Evolutionary conservation across 2,329 filamentous ascomycete genomes (phyloP).

Genomic region (Didymella lethalis): DNA sequence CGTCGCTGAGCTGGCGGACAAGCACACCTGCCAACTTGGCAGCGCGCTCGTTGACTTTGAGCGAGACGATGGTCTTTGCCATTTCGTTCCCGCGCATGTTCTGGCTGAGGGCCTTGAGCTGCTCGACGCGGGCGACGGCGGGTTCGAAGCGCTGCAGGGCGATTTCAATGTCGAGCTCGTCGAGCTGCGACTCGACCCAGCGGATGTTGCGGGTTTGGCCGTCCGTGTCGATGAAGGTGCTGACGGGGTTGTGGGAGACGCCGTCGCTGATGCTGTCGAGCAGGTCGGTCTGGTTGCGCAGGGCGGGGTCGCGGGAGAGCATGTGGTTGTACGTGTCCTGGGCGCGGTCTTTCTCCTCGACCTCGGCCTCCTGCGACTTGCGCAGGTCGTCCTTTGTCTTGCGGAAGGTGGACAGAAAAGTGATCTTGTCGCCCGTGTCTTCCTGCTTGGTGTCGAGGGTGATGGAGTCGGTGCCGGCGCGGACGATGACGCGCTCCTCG

Average conservation of each 20-base stretch:
- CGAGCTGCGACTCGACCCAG: conserved; percentile 94
- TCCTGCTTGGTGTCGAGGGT: conserved; percentile 91
- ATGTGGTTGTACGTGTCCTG: conserved; percentile 88
- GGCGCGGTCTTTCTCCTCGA: conserved; percentile 84
- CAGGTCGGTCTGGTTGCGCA: conserved; percentile 80
- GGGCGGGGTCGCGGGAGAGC: conserved; percentile 76
- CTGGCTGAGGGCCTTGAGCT: conserved; percentile 78
- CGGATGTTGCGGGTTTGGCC: conserved; percentile 95
- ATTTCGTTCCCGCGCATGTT: conserved; percentile 84
- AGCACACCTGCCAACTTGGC: conserved; percentile 78
- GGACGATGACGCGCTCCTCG: conserved; percentile 75
- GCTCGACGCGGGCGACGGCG: conserved; percentile 84
- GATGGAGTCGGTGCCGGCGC: conserved; percentile 88
- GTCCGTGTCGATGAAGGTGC: conserved; percentile 91
- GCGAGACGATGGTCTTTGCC: conserved; percentile 89
- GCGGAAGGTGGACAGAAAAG: conserved; percentile 85
- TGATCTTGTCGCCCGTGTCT: conserved; percentile 78
- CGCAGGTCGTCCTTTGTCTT: conserved; percentile 93
- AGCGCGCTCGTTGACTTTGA: conserved; percentile 88
- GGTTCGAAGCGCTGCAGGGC: conserved; percentile 88
- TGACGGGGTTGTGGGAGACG: conserved; percentile 73
- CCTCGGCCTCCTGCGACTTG: conserved; percentile 83
- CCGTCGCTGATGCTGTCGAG: conserved; percentile 74
- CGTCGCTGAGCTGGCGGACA: conserved; percentile 77
- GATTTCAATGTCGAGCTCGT: conserved; percentile 95